A percentile compares a stretch with the other conserved stretches of the same genome.
These are phyloP conservation scores for Sclerotinia borealis DNA, from an alignment of 2,329 filamentous ascomycete genomes.

Conservation along the genomic window DNA sequence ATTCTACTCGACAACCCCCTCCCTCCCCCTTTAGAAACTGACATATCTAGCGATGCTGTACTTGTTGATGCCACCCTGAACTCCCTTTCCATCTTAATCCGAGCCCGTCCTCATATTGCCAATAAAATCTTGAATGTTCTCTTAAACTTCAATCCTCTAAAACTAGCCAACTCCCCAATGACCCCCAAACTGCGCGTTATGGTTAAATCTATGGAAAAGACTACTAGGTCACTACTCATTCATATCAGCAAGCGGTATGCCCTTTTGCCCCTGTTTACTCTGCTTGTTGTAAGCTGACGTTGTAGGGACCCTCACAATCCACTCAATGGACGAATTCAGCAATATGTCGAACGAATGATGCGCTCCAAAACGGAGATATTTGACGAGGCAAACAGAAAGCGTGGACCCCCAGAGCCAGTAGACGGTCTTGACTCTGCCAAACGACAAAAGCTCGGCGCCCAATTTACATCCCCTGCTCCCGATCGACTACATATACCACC, in stretches of 20 bases:
- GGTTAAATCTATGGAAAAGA: conserved; percentile 92
- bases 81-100: conserved; percentile 74
- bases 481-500: conserved; percentile 47
- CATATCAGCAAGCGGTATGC: conserved; percentile 73
- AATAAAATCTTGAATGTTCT: conserved; percentile 82
- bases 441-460: conserved; percentile 62
- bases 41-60: conserved; percentile 64
- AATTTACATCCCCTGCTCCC: conserved; percentile 32
- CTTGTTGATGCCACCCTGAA: conserved; percentile 90
- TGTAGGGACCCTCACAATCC: conserved; percentile 73
- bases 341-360: conserved; percentile 77
- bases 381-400: conserved; percentile 73
- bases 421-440: conserved; percentile 74
- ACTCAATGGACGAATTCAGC: conserved; percentile 71
- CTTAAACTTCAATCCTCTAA: conserved; percentile 86
- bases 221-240: conserved; percentile 73
- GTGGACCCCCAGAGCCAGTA: conserved; percentile 62
- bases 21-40: conserved; percentile 34
- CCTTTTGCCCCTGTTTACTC: not conserved
- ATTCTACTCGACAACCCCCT: not conserved
- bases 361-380: conserved; percentile 72
- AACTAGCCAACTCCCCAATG: conserved; percentile 69
- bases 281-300: conserved; percentile 23
- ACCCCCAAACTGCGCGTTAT: conserved; percentile 75
- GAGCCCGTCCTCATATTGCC: conserved; percentile 71